Conservation (phyloP, 257 asterid genomes). For the Agastache rugosa region DNA sequence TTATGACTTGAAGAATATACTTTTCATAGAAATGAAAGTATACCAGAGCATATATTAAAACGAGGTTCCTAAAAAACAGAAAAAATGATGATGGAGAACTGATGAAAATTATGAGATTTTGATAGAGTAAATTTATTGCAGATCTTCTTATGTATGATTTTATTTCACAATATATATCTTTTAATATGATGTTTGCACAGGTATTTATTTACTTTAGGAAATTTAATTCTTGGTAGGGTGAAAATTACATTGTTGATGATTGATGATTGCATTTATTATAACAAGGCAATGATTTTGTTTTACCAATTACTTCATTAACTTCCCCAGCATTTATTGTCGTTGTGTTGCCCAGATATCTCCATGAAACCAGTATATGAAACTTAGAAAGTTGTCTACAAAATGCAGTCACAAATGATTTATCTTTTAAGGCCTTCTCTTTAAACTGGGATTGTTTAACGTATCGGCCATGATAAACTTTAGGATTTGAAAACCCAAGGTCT, state of each 20-base stretch:
- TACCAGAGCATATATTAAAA: not conserved
- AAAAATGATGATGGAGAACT: not conserved
- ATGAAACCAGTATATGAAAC: not conserved
- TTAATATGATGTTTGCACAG: not conserved
- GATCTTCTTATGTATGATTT: not conserved
- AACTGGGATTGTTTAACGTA: not conserved
- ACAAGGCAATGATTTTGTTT: not conserved
- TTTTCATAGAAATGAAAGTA: slow-evolving; percentile 5
- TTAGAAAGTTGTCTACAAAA: not conserved
- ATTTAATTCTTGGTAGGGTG: not conserved
- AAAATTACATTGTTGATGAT: not conserved
- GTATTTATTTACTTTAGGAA: not conserved
- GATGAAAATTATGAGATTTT: not conserved
- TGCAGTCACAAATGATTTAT: not conserved
- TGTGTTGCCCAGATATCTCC: slow-evolving; percentile 1
- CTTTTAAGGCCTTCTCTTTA: not conserved
- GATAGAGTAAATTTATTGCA: not conserved
- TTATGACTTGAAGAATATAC: not conserved
- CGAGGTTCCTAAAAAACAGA: not conserved
- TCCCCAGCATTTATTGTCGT: not conserved
- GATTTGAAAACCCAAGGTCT: not conserved
- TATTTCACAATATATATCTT: not conserved
- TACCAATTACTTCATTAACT: not conserved
- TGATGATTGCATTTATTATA: not conserved
- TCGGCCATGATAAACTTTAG: slow-evolving; percentile 1